These are phyloP conservation scores for Nicotiana noctiflora DNA, from an alignment of 257 asterid species.

Conservation along the genomic window DNA sequence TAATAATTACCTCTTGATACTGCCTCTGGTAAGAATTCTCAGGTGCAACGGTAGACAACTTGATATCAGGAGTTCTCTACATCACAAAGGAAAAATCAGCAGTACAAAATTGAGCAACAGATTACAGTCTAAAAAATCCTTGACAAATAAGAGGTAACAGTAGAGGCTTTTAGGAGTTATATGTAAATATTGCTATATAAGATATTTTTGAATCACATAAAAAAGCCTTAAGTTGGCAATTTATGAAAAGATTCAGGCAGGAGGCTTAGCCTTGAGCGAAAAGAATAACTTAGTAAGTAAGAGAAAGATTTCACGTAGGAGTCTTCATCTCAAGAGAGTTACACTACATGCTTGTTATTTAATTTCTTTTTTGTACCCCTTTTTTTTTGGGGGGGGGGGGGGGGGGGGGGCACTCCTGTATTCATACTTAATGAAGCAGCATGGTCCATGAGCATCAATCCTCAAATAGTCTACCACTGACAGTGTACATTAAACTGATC, in stretches of 20 bases:
- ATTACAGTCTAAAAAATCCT: not conserved
- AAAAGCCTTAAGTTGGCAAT: not conserved
- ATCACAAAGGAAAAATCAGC: not conserved
- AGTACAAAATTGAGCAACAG: not conserved
- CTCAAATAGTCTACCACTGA: not conserved
- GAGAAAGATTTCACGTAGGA: not conserved
- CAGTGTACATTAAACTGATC: slow-evolving; percentile 5
- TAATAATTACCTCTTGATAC: slow-evolving; percentile 22
- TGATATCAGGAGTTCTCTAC: slow-evolving; percentile 36
- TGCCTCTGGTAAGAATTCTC: slow-evolving; percentile 25
- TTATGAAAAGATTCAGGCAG: not conserved
- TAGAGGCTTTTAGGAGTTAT: slow-evolving; percentile 1
- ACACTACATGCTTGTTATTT: not conserved
- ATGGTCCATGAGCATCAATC: not conserved
- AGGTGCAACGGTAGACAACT: slow-evolving; percentile 23
- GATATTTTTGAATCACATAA: not conserved
- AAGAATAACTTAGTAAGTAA: not conserved
- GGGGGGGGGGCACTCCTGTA: not conserved
- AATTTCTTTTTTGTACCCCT: not conserved
- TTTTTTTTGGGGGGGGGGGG: not conserved
- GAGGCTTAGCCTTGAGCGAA: not conserved
- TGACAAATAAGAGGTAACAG: not conserved
- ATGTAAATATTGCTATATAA: not conserved
- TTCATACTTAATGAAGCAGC: not conserved
- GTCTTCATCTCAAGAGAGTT: not conserved